Base-by-base conservation (phyloP, 2,329 filamentous ascomycete genomes). In the Cladorrhinum sp. region DNA sequence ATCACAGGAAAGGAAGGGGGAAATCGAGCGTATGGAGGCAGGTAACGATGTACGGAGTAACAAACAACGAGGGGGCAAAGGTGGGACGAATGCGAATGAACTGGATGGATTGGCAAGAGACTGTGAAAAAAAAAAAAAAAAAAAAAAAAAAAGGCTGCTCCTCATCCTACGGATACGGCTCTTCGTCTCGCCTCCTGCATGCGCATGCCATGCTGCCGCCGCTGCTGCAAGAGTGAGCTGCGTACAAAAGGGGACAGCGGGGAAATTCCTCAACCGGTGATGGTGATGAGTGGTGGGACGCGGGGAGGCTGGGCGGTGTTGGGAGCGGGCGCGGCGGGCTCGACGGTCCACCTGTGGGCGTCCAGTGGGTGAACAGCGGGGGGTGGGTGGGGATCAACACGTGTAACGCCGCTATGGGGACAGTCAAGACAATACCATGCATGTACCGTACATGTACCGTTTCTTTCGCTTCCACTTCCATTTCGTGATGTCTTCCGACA, bases 381-480 rank as follows among this genome's bases (percentile, higher is more conserved):
- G 21, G 30, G 58, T n/a, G 26, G 4, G 26, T 64, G 64, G 62
- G 62, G 64, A 60, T 36, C 59, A 63, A 66, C 64, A 66, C 64
- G 62, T 66, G 64, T 66, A 64, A 66, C 62, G 36, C 56, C 16
- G 62, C 60, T 58, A 60, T 64, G 64, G 42, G 42, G 64, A 55
- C 54, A 60, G 48, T 57, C 49, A 26, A 36, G 18, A 24, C 39
- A 36, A 55, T 60, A 64, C 50, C 52, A 55, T 64, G 58, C 60
- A 58, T 54, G 60, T 46, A 49, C 39, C 33, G 28, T 52, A 46
- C 57, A 57, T 46, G 42, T 46, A 46, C n/a, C n/a, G 42, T 46
- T 46, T 46, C 42, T 46, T 46, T 46, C 42, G 14, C 42, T 46
- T 46, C 42, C 42, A n/a, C n/a, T n/a, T n/a, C 7, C 16, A 18